Evolutionary conservation across 192 early-diverging fungal genomes (phyloP), one percentile per base, ranked within the genome.

Genomic region (Nowakowskiella sp.): DNA sequence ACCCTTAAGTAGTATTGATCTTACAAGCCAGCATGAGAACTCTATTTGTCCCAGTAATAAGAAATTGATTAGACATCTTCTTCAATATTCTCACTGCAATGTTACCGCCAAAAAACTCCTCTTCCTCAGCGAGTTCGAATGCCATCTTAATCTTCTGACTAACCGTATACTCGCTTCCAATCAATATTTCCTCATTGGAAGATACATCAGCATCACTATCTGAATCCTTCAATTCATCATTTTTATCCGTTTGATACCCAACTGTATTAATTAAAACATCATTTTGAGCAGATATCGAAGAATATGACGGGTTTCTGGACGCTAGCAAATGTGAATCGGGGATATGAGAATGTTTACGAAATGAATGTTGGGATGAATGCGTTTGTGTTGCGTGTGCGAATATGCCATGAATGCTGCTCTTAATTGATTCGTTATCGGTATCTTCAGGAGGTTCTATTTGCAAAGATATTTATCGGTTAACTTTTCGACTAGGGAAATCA

Each of bases 1-100:
- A 16, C 83, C 83, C 6, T 74, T 73, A 4, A 85, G 62, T 46
- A 84, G 62, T 0, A 81, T 76, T n/a, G 81, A 77, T 0, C 70
- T 66, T 5, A 84, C 67, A 31, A 85, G 61, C 62, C 75, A 81
- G 55, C 83, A 85, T 21, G 82, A 66, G 64, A 71, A 85, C 33
- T 85, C 83, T 81, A 51, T 27, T 4, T 6, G n/a, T n/a, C n/a
- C 31, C 25, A 26, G 19, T n/a, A 55, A 29, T 30, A 8, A 50
- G 28, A 22, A n/a, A 49, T n/a, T n/a, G n/a, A n/a, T n/a, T n/a
- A n/a, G n/a, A n/a, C n/a, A n/a, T n/a, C n/a, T n/a, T n/a, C n/a
- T n/a, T n/a, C n/a, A 39, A 39, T 19, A 13, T 39, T 19, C 13
- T 39, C 36, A 39, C n/a, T 21, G 33, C 27, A 29, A 51, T 51